Evolutionary conservation across 495 filamentous ascomycete species (phyloP), one percentile per base, ranked within the genome.

Genomic region (Aspergillus affinis): DNA sequence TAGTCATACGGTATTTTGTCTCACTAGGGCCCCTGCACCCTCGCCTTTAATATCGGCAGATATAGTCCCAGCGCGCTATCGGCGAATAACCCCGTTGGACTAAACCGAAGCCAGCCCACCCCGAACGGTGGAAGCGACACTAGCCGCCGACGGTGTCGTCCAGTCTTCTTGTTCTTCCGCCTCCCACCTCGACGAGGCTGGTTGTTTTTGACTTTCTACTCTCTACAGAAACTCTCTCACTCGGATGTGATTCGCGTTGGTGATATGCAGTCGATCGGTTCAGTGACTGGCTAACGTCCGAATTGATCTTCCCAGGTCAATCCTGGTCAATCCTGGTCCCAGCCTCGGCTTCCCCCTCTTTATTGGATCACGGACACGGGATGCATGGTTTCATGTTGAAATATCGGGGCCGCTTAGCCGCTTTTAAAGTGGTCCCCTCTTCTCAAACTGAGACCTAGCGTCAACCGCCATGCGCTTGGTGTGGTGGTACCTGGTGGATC

Each of bases 381-480:
- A 54, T 44, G 17, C 52, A 54, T 41, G 36, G 36, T 41, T 41
- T 41, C 36, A 41, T 41, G 12, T 41, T 41, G 36, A 41, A 41
- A 17, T 41, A 13, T 41, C 36, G 36, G 36, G 36, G 36, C 13
- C 36, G 36, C 36, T 41, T 41, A 41, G 36, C 36, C 36, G 36
- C 36, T 41, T 41, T 41, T 15, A 41, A 41, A 41, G 36, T 41
- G 36, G 36, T 15, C 36, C 36, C 36, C 12, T 15, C 36, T 61
- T 53, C 54, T 63, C 59, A 65, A 63, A 29, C 46, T 70, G 67
- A 70, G 67, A 70, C 67, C 41, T 57, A 59, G 55, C 57, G 59
- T 50, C 51, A 41, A 57, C 36, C 57, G 47, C 66, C 55, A 60
- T 60, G 27, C 47, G 41, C 57, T 65, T 61, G 54, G 59, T 52